Conservation (phyloP, 2,329 filamentous ascomycete species). For the Aureobasidium pullulans region DNA sequence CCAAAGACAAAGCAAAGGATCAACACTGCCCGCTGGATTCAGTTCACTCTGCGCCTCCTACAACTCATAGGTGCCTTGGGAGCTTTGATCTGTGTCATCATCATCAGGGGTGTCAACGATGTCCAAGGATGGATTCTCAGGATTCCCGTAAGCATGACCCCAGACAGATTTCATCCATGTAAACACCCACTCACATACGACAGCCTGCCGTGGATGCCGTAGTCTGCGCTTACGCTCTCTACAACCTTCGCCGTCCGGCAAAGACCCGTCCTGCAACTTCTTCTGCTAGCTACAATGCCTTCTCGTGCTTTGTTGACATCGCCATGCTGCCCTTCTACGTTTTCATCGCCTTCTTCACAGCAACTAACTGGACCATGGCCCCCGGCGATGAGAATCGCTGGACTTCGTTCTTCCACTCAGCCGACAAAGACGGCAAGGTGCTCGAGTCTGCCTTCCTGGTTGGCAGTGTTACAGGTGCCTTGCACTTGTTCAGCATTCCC, state of each 20-base stretch:
- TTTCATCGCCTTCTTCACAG: conserved; percentile 50
- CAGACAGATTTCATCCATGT: not conserved
- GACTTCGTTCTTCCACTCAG: conserved; percentile 56
- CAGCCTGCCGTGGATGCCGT: conserved; percentile 70
- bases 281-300: conserved; percentile 82
- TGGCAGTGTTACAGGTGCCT: conserved; percentile 53
- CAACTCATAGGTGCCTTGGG: conserved; percentile 64
- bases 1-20: conserved; percentile 63
- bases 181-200: not conserved
- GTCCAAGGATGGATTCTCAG: conserved; percentile 68
- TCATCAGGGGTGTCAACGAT: conserved; percentile 60
- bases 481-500: conserved; percentile 64
- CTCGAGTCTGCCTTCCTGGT: conserved; percentile 58
- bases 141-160: conserved; percentile 55
- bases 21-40: conserved; percentile 59
- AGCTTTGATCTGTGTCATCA: conserved; percentile 66
- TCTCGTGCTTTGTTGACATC: conserved; percentile 67
- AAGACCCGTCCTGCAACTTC: conserved; percentile 67
- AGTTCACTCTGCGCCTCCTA: conserved; percentile 60
- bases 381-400: conserved; percentile 48
- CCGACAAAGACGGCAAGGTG: conserved; percentile 54
- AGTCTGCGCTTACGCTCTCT: conserved; percentile 70
- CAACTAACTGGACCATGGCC: conserved; percentile 44
- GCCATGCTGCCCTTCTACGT: conserved; percentile 57
- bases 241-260: conserved; percentile 66